A percentile compares a stretch with the other conserved stretches of the same genome.
Evolutionary conservation across 140 eudicot genomes (phyloP).

Genomic region (Artemisia princeps): DNA sequence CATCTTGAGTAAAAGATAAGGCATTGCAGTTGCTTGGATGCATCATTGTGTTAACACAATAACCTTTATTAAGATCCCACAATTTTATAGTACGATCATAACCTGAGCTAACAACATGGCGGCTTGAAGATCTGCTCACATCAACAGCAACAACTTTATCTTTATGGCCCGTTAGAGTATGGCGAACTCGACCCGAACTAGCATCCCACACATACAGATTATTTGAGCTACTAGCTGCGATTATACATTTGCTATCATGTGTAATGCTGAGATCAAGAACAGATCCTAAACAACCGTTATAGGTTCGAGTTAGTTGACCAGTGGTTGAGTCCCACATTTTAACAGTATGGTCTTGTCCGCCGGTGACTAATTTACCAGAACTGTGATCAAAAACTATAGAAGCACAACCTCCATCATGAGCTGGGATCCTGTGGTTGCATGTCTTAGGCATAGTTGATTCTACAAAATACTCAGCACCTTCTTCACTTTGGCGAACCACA

Average conservation of each 20-base stretch:
- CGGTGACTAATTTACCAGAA: constrained; percentile 56
- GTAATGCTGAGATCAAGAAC: constrained; percentile 77
- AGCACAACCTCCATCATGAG: constrained; percentile 89
- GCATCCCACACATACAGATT: constrained; percentile 78
- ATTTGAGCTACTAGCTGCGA: constrained; percentile 85
- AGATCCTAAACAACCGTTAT: constrained; percentile 72
- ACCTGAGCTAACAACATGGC: constrained; percentile 75
- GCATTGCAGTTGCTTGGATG: constrained; percentile 83
- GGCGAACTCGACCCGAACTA: constrained; percentile 60
- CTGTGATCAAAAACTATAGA: constrained; percentile 64
- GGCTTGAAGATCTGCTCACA: constrained; percentile 57
- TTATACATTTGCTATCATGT: constrained; percentile 52
- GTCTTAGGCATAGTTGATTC: constrained; percentile 64
- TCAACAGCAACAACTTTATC: constrained; percentile 95
- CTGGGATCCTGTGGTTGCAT: constrained; percentile 60
- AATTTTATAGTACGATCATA: constrained; percentile 84
- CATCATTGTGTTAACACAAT: constrained; percentile 65
- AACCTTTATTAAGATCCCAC: constrained; percentile 90
- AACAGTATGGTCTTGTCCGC: constrained; percentile 75
- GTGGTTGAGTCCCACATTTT: constrained; percentile 81
- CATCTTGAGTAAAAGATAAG: constrained; percentile 66
- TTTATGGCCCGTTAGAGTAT: constrained; percentile 78
- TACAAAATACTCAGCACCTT: constrained; percentile 68
- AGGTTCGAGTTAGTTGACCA: constrained; percentile 48
- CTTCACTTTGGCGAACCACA: constrained; percentile 84